Conservation (phyloP, 2,329 filamentous ascomycete genomes). For the Ascosphaera apis region DNA sequence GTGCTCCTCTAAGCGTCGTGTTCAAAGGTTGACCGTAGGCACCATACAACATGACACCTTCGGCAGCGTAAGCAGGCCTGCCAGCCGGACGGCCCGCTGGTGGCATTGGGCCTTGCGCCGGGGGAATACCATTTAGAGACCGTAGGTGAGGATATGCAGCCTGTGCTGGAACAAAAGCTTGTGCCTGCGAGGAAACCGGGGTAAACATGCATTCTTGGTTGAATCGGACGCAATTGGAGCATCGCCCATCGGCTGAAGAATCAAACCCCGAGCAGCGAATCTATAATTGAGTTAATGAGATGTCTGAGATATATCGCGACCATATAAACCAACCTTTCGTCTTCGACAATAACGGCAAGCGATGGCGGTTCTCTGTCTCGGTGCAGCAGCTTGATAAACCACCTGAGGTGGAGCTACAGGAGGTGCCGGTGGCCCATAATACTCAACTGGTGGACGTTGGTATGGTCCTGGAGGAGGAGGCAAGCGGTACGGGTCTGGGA, state of each 20-base stretch:
- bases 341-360: slow-evolving; percentile 29
- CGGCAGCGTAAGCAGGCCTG: slow-evolving; percentile 12
- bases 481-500: slow-evolving; percentile 18
- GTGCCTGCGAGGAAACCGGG: slow-evolving; percentile 44
- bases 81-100: too few relatives aligned
- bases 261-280: slow-evolving; percentile 59
- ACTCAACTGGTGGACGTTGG: slow-evolving; percentile 18
- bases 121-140: slow-evolving; percentile 14
- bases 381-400: slow-evolving; percentile 23
- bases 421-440: slow-evolving; percentile 14
- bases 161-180: slow-evolving; percentile 51
- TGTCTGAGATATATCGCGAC: neutral
- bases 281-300: slow-evolving; percentile 19
- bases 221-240: slow-evolving; percentile 49
- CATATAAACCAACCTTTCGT: slow-evolving; percentile 22
- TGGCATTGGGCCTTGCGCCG: slow-evolving; percentile 11
- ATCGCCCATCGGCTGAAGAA: slow-evolving; percentile 46
- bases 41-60: slow-evolving; percentile 22
- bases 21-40: slow-evolving; percentile 27
- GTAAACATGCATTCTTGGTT: slow-evolving; percentile 60
- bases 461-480: slow-evolving; percentile 20
- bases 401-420: too few relatives aligned
- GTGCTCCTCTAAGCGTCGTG: slow-evolving; percentile 9
- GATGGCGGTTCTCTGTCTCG: slow-evolving; percentile 28
- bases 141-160: slow-evolving; percentile 37